Conservation (phyloP, 148 eudicot species). For the Silene conica region DNA sequence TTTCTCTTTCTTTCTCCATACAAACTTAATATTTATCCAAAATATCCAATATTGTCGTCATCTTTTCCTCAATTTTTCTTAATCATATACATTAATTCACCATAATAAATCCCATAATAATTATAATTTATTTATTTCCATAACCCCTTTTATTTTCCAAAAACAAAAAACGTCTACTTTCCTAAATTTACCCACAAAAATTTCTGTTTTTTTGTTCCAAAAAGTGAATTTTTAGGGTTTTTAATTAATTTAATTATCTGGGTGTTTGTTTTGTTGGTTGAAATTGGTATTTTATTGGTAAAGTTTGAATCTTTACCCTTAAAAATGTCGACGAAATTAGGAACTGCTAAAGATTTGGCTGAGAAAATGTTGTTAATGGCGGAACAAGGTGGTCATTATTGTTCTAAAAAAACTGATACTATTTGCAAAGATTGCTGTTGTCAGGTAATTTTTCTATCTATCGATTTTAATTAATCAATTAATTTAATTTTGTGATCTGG, state of each 20-base stretch:
- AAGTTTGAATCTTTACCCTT: constrained; percentile 8
- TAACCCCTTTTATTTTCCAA: neutral
- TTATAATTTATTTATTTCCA: neutral
- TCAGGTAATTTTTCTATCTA: constrained; percentile 38
- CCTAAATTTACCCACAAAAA: neutral
- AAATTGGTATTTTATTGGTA: constrained; percentile 3
- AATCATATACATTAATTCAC: constrained; percentile 7
- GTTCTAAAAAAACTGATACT: constrained; percentile 76
- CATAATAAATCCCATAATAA: neutral
- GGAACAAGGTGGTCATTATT: constrained; percentile 76
- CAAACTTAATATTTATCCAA: neutral
- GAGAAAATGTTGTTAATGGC: constrained; percentile 54
- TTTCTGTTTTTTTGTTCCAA: neutral
- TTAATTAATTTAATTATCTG: neutral
- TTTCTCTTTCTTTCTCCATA: neutral
- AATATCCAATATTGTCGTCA: no score
- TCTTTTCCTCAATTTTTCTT: neutral
- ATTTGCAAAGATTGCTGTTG: constrained; percentile 54
- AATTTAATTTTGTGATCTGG: neutral
- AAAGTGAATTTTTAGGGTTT: constrained; percentile 9
- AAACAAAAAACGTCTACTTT: neutral
- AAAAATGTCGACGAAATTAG: constrained; percentile 25
- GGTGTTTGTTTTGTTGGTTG: constrained; percentile 4
- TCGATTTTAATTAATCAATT: neutral
- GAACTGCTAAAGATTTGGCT: constrained; percentile 32